phyloP scores from a whole-genome alignment of 176 grass and related monocot species.

The Triticum urartu region DNA sequence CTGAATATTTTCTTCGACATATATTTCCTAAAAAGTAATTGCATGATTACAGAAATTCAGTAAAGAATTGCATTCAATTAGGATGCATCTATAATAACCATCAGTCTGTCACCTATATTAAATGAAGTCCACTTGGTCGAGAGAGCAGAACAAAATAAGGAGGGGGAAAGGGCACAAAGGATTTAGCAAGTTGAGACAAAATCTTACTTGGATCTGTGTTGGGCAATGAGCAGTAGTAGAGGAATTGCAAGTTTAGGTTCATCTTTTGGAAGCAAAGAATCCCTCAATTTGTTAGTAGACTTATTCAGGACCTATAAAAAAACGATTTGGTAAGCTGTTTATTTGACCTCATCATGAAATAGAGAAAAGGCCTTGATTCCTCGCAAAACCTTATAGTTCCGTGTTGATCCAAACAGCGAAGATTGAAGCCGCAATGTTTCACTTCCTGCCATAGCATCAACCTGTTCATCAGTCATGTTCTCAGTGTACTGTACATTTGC shows the following conservation, averaged over 20 bases:
- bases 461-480: conserved; percentile 98
- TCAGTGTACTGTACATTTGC: conserved; percentile 97
- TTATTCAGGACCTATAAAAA: conserved; percentile 79
- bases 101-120: background rate
- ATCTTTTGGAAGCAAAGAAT: conserved; percentile 85
- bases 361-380: background rate
- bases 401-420: conserved; percentile 74
- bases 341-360: conserved; percentile 21
- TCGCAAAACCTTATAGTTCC: conserved; percentile 81
- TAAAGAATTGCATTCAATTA: background rate
- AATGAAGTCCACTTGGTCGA: conserved; percentile 1
- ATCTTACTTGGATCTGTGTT: conserved; percentile 90
- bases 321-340: background rate
- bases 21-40: background rate
- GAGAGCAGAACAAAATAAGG: conserved; percentile 12
- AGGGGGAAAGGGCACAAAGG: background rate
- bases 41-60: background rate
- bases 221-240: conserved; percentile 88
- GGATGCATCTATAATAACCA: background rate
- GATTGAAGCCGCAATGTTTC: conserved; percentile 89
- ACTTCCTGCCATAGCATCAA: conserved; percentile 95
- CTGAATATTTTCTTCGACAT: background rate
- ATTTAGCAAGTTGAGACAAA: conserved; percentile 16
- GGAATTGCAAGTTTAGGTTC: conserved; percentile 96
- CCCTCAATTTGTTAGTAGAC: conserved; percentile 85